These are phyloP conservation scores for Sordariomycetes sp. DNA, from an alignment of 2,329 filamentous ascomycete genomes.

Conservation along the genomic window DNA sequence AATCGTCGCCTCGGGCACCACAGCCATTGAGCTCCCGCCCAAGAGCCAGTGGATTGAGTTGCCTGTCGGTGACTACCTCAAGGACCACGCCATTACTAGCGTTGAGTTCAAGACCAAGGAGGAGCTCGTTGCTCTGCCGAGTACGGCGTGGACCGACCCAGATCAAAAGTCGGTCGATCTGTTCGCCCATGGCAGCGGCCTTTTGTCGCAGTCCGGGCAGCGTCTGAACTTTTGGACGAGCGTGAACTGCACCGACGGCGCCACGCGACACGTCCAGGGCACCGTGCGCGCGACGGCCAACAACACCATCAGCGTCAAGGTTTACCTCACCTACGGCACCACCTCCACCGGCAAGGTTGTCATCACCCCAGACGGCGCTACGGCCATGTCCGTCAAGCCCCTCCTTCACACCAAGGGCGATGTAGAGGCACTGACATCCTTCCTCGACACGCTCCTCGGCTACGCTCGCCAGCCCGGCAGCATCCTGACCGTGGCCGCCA, in stretches of 20 bases:
- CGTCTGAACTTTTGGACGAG: conserved; percentile 37
- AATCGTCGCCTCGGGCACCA: conserved; percentile 31
- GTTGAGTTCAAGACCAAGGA: conserved; percentile 18
- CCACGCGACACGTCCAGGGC: conserved; percentile 29
- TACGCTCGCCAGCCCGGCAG: conserved; percentile 13
- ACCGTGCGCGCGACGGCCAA: conserved; percentile 32
- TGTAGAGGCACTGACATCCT: conserved; percentile 14
- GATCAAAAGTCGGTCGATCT: conserved; percentile 17
- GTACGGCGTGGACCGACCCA: conserved; percentile 16
- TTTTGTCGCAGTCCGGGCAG: conserved; percentile 34
- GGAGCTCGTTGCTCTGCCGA: conserved; percentile 9
- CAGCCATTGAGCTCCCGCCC: conserved; percentile 39
- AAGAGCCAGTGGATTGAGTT: conserved; percentile 46
- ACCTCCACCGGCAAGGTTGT: conserved; percentile 34
- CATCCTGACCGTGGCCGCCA: conserved; percentile 10
- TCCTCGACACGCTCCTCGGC: conserved; percentile 14
- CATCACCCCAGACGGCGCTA: conserved; percentile 27
- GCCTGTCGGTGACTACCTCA: conserved; percentile 46
- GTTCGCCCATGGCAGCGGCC: conserved; percentile 24
- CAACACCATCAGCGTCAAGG: conserved; percentile 33
- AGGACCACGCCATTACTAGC: conserved; percentile 30
- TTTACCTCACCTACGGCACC: conserved; percentile 41
- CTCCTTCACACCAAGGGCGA: conserved; percentile 23
- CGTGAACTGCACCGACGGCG: conserved; percentile 28
- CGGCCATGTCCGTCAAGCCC: conserved; percentile 28